Evolutionary conservation across 2,329 filamentous ascomycete genomes (phyloP), one percentile per base, ranked within the genome.

Genomic region (Corynespora cassiicola): DNA sequence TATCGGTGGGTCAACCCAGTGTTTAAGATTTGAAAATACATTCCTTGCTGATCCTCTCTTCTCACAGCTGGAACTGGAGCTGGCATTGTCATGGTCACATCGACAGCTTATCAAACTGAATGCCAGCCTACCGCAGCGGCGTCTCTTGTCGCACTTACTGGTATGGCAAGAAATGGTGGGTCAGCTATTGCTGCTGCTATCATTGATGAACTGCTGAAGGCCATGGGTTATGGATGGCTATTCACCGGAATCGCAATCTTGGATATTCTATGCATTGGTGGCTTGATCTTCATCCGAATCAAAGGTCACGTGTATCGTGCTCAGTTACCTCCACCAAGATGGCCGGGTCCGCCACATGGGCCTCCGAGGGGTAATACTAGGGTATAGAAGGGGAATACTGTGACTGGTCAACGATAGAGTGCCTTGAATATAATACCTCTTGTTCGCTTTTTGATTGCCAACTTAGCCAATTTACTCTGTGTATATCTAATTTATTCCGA

Each of bases 41-140:
- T 4, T n/a, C 8, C 22, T 23, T 10, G 31, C 40, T 12, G 39
- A 42, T 10, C 52, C 54, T 7, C 42, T 49, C 10, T 36, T 49
- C 10, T 36, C 50, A 12, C 50, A 65, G 56, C 57, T 42, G 57
- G 64, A 4, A 58, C 71, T 21, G 69, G 69, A 6, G 67, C 70
- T 40, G 68, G 68, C 6, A 69, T 71, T 45, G 70, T 73, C 27
- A 71, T 74, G 39, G 66, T 74, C 12, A 65, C 69, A 3, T 71
- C 62, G 15, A 72, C 69, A 0, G 66, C 68, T 1, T 74, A 70
- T 42, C 61, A 72, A 25, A 73, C 71, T 9, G 68, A 72, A 39
- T 71, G 65, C 36, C 61, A 67, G 2, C 63, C 66, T 8, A 48
- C 63, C 27, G 66, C 70, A 31, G 66, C 71, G 11, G 72, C 72